Evolutionary conservation across 257 asterid genomes (phyloP).

Genomic region (Knoxia roxburghii): DNA sequence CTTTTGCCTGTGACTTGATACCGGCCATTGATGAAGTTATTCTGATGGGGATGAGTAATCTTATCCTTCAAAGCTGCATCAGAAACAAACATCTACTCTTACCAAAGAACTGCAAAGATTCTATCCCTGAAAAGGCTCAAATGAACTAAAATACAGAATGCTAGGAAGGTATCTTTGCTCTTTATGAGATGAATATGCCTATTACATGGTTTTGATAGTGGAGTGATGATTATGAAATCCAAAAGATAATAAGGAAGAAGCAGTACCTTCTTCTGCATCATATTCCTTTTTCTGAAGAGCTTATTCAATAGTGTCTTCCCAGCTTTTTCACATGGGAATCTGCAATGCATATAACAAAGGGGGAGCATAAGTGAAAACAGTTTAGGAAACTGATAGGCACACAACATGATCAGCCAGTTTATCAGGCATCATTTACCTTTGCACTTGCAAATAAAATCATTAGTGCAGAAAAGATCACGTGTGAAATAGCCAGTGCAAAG

Average conservation of each 20-base stretch:
- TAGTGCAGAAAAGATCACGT: conserved; percentile 34
- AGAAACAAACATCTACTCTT: not conserved
- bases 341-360: conserved; percentile 9
- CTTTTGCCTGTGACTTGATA: conserved; percentile 36
- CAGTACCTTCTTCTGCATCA: conserved; percentile 22
- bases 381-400: too few species aligned
- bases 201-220: too few species aligned
- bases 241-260: not conserved
- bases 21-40: conserved; percentile 43
- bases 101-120: too few species aligned
- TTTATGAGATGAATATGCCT: too few species aligned
- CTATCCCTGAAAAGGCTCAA: not conserved
- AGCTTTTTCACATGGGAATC: conserved; percentile 35
- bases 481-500: conserved; percentile 40
- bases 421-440: conserved; percentile 20
- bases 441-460: conserved; percentile 31
- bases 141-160: too few species aligned
- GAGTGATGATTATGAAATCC: too few species aligned
- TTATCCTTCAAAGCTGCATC: conserved; percentile 29
- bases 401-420: not conserved
- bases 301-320: conserved; percentile 38
- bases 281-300: conserved; percentile 18
- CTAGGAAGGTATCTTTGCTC: too few species aligned
- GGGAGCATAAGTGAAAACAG: not conserved
- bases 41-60: conserved; percentile 40